Percentiles rank a stretch among this genome's conserved stretches.
Evolutionary conservation across 495 filamentous ascomycete genomes (phyloP).

Genomic region (Penicillium lividum): DNA sequence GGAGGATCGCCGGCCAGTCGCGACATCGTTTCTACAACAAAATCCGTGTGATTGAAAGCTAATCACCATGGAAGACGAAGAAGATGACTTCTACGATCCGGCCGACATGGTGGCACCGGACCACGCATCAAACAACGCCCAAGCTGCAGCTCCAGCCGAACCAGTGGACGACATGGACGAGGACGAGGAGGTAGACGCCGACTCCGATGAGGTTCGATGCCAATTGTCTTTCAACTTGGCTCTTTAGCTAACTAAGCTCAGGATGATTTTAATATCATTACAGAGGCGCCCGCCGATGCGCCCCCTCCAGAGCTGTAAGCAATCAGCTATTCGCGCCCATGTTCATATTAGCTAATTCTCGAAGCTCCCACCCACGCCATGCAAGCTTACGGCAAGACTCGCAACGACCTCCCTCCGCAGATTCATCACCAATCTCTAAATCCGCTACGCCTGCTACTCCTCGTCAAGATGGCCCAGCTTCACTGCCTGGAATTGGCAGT

Average conservation of each 20-base stretch:
- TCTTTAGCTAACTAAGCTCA: slow-evolving; percentile 6
- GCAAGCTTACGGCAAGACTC: slow-evolving; percentile 61
- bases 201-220: slow-evolving; percentile 57
- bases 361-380: slow-evolving; percentile 44
- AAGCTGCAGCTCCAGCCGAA: slow-evolving; percentile 23
- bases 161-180: slow-evolving; percentile 58
- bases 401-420: slow-evolving; percentile 58
- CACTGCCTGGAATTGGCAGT: slow-evolving; percentile 37
- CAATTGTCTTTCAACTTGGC: slow-evolving; percentile 7
- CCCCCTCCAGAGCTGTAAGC: slow-evolving; percentile 63
- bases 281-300: slow-evolving; percentile 75
- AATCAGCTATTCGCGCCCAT: background rate
- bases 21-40: slow-evolving; percentile 17
- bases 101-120: slow-evolving; percentile 40
- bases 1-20: slow-evolving; percentile 20
- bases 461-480: slow-evolving; percentile 44
- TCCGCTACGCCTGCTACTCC: slow-evolving; percentile 41
- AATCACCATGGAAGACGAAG: slow-evolving; percentile 51
- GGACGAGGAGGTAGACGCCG: slow-evolving; percentile 74
- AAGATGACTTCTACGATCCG: slow-evolving; percentile 57
- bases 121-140: slow-evolving; percentile 29
- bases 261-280: slow-evolving; percentile 94
- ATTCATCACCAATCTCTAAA: slow-evolving; percentile 38
- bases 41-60: slow-evolving; percentile 14
- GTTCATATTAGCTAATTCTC: slow-evolving; percentile 14